Conservation (phyloP, 2,329 filamentous ascomycete species). For the Sphaerulina populicola region DNA sequence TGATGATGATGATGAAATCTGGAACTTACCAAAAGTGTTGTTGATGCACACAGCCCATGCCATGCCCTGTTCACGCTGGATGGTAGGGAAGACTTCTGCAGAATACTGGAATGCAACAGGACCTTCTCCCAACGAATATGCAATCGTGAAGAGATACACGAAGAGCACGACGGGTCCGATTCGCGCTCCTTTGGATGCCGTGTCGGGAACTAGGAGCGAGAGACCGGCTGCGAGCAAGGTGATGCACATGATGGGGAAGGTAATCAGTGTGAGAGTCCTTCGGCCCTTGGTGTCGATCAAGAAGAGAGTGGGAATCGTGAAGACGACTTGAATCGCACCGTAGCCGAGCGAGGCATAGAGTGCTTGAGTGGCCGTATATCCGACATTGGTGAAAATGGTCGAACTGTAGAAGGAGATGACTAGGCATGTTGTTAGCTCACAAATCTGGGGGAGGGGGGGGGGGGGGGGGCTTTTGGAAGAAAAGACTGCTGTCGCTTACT, state of each 20-base stretch:
- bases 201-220: constrained; percentile 31
- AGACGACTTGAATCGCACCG: constrained; percentile 40
- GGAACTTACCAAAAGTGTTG: constrained; percentile 34
- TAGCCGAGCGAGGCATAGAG: constrained; percentile 39
- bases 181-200: constrained; percentile 25
- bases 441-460: not conserved
- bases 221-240: constrained; percentile 45
- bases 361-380: constrained; percentile 33
- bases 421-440: constrained; percentile 9
- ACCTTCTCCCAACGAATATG: constrained; percentile 42
- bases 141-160: constrained; percentile 47
- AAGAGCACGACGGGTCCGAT: constrained; percentile 36
- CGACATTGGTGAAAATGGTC: constrained; percentile 33
- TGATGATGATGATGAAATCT: no score
- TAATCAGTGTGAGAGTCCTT: constrained; percentile 34
- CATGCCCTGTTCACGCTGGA: constrained; percentile 38
- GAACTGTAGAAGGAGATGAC: constrained; percentile 36
- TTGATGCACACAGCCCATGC: constrained; percentile 53
- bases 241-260: constrained; percentile 43
- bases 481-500: constrained; percentile 14
- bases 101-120: constrained; percentile 38
- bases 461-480: no score
- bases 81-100: constrained; percentile 42
- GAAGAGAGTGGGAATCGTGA: constrained; percentile 40
- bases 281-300: constrained; percentile 42